Conservation (phyloP, 2,329 filamentous ascomycete genomes). For the Corinectria fuckeliana region DNA sequence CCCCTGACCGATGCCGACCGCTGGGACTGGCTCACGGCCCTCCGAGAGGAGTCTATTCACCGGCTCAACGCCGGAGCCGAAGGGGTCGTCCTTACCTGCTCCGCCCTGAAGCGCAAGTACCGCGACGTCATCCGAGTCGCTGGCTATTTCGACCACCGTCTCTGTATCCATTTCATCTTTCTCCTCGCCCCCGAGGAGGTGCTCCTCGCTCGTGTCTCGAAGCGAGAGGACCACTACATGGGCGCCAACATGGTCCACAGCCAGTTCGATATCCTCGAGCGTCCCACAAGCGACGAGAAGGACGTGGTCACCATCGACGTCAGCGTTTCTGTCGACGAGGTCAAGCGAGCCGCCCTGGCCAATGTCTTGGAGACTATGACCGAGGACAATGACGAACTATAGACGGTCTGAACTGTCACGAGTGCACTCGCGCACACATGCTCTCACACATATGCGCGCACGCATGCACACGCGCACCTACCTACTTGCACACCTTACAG, state of each 20-base stretch:
- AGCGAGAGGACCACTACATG: slow-evolving; percentile 90
- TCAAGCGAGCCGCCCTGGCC: slow-evolving; percentile 65
- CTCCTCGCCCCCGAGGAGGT: slow-evolving; percentile 79
- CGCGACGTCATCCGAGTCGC: slow-evolving; percentile 88
- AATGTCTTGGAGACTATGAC: slow-evolving; percentile 62
- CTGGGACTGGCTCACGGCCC: slow-evolving; percentile 92
- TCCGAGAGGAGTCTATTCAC: slow-evolving; percentile 72
- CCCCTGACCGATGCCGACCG: slow-evolving; percentile 92
- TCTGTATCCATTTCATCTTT: slow-evolving; percentile 92
- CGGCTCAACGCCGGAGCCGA: slow-evolving; percentile 62
- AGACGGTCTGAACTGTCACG: slow-evolving; percentile 4
- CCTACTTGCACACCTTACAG: neutral
- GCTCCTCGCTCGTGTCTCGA: slow-evolving; percentile 76
- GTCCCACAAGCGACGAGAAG: slow-evolving; percentile 71
- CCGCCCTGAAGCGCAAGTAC: slow-evolving; percentile 95
- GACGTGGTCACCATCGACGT: slow-evolving; percentile 79
- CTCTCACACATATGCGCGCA: slow-evolving; percentile 2
- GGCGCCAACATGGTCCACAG: slow-evolving; percentile 93
- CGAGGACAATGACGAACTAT: slow-evolving; percentile 30
- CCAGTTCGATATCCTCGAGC: slow-evolving; percentile 88
- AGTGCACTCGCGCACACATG: neutral
- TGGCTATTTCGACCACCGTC: slow-evolving; percentile 73
- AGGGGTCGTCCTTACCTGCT: slow-evolving; percentile 95
- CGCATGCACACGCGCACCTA: neutral
- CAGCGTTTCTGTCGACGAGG: slow-evolving; percentile 61